Evolutionary conservation across 2,329 filamentous ascomycete species (phyloP).

Genomic region (Beauveria scarabaeidicola): DNA sequence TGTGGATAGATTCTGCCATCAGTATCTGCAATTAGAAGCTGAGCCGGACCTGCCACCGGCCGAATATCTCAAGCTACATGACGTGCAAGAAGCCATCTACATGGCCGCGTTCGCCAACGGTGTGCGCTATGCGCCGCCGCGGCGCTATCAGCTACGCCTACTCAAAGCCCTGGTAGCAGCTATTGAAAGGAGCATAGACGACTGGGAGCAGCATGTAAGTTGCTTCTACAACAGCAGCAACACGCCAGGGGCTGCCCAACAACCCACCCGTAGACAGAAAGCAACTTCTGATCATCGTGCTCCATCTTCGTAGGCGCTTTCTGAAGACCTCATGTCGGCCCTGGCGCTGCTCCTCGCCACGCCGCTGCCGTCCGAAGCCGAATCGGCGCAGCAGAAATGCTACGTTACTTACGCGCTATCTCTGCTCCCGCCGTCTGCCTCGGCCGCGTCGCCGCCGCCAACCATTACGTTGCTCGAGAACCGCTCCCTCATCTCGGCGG

Average conservation of each 20-base stretch:
- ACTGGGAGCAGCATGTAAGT: slow-evolving; percentile 85
- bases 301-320: slow-evolving; percentile 57
- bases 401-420: slow-evolving; percentile 64
- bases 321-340: slow-evolving; percentile 65
- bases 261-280: slow-evolving; percentile 1
- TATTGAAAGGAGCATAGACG: slow-evolving; percentile 65
- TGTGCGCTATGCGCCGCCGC: slow-evolving; percentile 46
- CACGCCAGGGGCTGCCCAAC: background rate
- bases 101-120: slow-evolving; percentile 55
- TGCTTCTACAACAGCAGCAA: background rate
- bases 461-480: slow-evolving; percentile 60
- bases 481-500: slow-evolving; percentile 57
- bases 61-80: slow-evolving; percentile 46
- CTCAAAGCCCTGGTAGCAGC: slow-evolving; percentile 63
- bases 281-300: background rate
- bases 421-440: background rate
- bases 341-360: slow-evolving; percentile 57
- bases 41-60: slow-evolving; percentile 55
- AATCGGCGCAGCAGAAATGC: slow-evolving; percentile 61
- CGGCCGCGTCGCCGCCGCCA: background rate
- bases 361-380: slow-evolving; percentile 54
- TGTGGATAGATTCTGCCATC: slow-evolving; percentile 52
- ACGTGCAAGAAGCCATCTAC: slow-evolving; percentile 60
- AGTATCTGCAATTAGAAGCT: slow-evolving; percentile 70
- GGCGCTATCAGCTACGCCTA: slow-evolving; percentile 60